A percentile compares a stretch with the other conserved stretches of the same genome.
Evolutionary conservation across 106 monocot genomes (phyloP).

Genomic region (Cymbidium sinense): DNA sequence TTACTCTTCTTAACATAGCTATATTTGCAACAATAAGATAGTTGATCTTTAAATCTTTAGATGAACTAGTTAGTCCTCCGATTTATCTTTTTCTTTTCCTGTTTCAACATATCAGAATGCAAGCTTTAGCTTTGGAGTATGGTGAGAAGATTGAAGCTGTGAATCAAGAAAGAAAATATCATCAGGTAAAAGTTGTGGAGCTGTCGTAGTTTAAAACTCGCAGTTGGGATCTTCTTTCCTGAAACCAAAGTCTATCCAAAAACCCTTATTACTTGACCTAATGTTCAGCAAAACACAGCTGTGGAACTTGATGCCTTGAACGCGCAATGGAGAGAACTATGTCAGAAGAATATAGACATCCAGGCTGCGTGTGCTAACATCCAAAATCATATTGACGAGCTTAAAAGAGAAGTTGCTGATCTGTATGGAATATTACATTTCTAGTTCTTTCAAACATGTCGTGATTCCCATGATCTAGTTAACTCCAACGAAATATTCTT

Average conservation of each 20-base stretch:
- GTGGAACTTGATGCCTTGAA: conserved; percentile 53
- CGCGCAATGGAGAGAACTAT: conserved; percentile 82
- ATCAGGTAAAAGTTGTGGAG: conserved; percentile 47
- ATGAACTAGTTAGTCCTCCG: background rate
- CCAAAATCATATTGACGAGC: conserved; percentile 52
- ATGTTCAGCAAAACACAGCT: conserved; percentile 79
- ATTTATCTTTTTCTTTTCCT: conserved; percentile 1
- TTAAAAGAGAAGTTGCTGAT: conserved; percentile 58
- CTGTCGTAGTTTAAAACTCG: background rate
- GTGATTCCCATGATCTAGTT: background rate
- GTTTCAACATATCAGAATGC: conserved; percentile 47
- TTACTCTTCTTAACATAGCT: too few species aligned
- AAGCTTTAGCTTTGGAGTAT: conserved; percentile 59
- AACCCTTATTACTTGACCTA: conserved; percentile 3
- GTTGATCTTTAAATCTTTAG: background rate
- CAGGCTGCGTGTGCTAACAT: conserved; percentile 64
- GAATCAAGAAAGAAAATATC: conserved; percentile 89
- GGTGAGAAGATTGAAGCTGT: conserved; percentile 75
- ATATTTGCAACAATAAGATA: too few species aligned
- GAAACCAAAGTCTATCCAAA: background rate
- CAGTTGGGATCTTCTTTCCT: background rate
- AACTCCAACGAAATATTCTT: background rate
- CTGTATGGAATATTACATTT: conserved; percentile 17
- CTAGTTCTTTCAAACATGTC: background rate
- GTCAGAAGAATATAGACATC: conserved; percentile 86